phyloP scores from a whole-genome alignment of 257 asterid species.

The Solanum paucissectum region DNA sequence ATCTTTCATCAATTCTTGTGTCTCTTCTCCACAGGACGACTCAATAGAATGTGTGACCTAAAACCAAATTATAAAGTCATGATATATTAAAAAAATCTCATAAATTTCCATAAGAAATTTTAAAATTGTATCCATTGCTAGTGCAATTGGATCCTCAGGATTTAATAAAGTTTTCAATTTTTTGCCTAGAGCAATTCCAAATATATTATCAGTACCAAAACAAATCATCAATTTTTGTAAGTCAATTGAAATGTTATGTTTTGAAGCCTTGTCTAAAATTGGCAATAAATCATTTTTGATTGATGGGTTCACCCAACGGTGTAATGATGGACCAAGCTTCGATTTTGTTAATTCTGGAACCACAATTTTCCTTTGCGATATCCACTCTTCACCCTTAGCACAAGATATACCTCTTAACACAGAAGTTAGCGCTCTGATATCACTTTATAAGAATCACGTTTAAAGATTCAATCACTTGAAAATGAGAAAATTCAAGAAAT shows the following conservation, averaged over 20 bases:
- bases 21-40: not conserved
- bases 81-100: not conserved
- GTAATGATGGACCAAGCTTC: not conserved
- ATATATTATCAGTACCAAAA: not conserved
- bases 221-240: not conserved
- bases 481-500: not conserved
- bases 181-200: slow-evolving; percentile 1
- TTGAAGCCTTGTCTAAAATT: not conserved
- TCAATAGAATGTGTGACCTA: not conserved
- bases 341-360: not conserved
- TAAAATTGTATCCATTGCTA: not conserved
- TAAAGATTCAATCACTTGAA: no score
- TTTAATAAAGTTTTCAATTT: not conserved
- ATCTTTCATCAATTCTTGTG: not conserved
- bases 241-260: not conserved
- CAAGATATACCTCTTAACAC: not conserved
- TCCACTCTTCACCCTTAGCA: slow-evolving; percentile 1
- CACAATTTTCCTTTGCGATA: not conserved
- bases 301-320: not conserved
- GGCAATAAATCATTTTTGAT: not conserved
- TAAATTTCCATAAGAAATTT: not conserved
- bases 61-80: not conserved
- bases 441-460: not conserved
- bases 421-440: not conserved
- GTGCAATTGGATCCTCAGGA: not conserved